These are phyloP conservation scores for Camelina neglecta DNA, from an alignment of 345 rosid species.

Conservation along the genomic window DNA sequence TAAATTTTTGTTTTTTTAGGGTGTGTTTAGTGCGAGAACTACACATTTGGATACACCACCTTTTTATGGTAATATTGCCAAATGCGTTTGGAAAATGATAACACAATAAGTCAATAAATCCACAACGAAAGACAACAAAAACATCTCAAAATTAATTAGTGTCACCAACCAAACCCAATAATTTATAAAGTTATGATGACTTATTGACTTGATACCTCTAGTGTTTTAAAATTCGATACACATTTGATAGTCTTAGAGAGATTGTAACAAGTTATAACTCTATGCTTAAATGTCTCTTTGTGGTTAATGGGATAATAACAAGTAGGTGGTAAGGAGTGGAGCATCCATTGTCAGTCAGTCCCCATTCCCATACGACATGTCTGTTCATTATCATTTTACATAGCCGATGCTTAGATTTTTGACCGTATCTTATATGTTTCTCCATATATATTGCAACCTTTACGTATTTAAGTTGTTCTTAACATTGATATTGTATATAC, in stretches of 20 bases:
- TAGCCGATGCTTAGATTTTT: conserved; percentile 12
- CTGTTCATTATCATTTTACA: not conserved
- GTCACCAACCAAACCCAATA: conserved; percentile 18
- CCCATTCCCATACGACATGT: conserved; percentile 29
- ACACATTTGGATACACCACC: not conserved
- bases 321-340: conserved; percentile 2
- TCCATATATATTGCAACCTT: conserved; percentile 22
- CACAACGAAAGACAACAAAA: not conserved
- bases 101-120: not conserved
- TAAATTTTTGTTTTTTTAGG: not conserved
- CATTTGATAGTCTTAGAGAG: not conserved
- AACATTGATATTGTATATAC: not conserved
- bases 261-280: conserved; percentile 2
- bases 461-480: conserved; percentile 14
- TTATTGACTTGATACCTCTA: not conserved
- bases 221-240: conserved; percentile 4
- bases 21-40: not conserved
- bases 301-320: conserved; percentile 20
- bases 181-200: conserved; percentile 4
- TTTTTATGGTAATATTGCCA: conserved; percentile 1
- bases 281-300: conserved; percentile 10
- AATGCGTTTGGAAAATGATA: not conserved
- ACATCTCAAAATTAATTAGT: conserved; percentile 3
- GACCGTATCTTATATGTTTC: conserved; percentile 12
- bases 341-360: conserved; percentile 17